phyloP scores from a whole-genome alignment of 2,329 filamentous ascomycete species.

The Alternaria burnsii region DNA sequence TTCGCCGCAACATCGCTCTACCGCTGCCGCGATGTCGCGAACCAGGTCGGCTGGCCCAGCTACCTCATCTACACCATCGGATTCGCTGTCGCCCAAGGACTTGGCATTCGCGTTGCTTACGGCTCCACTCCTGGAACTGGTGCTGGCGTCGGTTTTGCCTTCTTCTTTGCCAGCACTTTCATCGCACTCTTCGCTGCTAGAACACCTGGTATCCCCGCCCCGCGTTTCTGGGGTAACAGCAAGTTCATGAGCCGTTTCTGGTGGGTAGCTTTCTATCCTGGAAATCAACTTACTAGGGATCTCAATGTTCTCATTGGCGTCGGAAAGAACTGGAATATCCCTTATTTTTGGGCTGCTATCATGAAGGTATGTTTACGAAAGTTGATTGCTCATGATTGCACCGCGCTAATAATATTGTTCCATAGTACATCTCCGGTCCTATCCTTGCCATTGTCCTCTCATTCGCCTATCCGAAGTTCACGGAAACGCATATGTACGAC shows the following conservation, averaged over 20 bases:
- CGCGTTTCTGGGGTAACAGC: constrained; percentile 51
- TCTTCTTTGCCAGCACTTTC: constrained; percentile 55
- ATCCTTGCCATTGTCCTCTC: constrained; percentile 36
- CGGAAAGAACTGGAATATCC: constrained; percentile 63
- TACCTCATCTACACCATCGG: constrained; percentile 57
- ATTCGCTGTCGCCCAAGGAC: constrained; percentile 60
- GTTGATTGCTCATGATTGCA: no score
- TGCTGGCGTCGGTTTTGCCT: constrained; percentile 60
- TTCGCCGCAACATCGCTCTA: constrained; percentile 60
- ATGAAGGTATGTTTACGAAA: constrained; percentile 2
- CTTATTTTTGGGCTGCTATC: constrained; percentile 55
- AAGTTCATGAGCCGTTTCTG: constrained; percentile 45
- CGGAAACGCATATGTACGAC: constrained; percentile 18
- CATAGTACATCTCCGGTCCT: constrained; percentile 31
- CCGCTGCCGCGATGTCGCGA: constrained; percentile 57
- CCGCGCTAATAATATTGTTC: no score
- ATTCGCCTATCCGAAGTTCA: constrained; percentile 35
- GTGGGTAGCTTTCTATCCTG: constrained; percentile 60
- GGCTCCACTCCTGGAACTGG: constrained; percentile 51
- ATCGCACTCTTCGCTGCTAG: constrained; percentile 50
- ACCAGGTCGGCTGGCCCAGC: constrained; percentile 53
- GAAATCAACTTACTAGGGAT: constrained; percentile 64
- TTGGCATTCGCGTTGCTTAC: constrained; percentile 52
- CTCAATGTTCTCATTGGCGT: constrained; percentile 60
- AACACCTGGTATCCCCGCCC: constrained; percentile 52